Evolutionary conservation across 2,329 filamentous ascomycete species (phyloP), one percentile per base, ranked within the genome.

Genomic region (Cryphonectria japonica): DNA sequence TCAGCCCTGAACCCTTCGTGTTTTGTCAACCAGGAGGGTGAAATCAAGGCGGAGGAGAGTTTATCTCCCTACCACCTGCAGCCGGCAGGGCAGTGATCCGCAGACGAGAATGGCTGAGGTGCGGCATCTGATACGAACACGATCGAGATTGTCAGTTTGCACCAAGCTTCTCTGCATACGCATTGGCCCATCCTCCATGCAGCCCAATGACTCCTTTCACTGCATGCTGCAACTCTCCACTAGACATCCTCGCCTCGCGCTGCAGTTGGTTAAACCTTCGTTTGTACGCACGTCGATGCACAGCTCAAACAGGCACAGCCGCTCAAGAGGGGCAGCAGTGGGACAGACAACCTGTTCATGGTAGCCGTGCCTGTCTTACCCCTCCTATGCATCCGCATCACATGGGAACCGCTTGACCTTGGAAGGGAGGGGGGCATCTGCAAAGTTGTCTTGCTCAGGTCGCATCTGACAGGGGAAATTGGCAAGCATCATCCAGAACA

Each of bases 281-380:
- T 34, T 13, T 65, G 43, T 54, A 39, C 19, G 43, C 37, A 52
- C 26, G 26, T 39, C 26, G 63, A 52, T 26, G 26, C 60, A 57
- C 46, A 39, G 29, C 29, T 65, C 60, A 64, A 64, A 61, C 66
- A 69, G 67, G 60, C 67, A 64, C 67, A 64, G 67, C 43, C 60
- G 50, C 67, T 26, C 37, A 57, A 46, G 26, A 29, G 57, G 39
- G 59, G 29, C 29, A 43, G 50, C 50, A 66, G 50, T 54, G 50
- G n/a, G 46, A 54, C 22, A 50, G 22, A 50, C 46, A 57, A 39
- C 32, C 32, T 46, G 54, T 60, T 34, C 50, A 37, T 14, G 26
- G 26, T 5, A 32, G 7, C 37, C 26, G 14, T 60, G 29, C 52
- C 19, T 50, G 46, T 50, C 22, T 9, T n/a, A 26, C 65, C 37